phyloP scores from a whole-genome alignment of 805 yeast species.

The Barnettozyma sp. region DNA sequence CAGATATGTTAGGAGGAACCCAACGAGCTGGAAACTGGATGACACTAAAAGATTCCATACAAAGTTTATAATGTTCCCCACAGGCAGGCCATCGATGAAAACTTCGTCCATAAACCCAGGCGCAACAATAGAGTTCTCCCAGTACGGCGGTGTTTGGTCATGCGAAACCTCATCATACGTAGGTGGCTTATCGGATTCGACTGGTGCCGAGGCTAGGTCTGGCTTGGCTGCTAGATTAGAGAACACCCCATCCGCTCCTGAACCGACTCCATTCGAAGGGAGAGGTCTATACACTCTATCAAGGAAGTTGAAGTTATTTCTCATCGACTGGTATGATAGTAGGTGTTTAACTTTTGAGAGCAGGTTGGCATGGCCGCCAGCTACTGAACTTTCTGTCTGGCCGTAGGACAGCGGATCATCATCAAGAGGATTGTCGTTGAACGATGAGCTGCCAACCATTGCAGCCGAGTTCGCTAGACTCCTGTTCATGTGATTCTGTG shows the following conservation, averaged over 20 bases:
- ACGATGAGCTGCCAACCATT: not conserved
- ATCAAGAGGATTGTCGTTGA: not conserved
- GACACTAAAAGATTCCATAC: conserved; percentile 87
- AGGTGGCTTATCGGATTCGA: conserved; percentile 56
- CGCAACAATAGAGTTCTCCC: conserved; percentile 83
- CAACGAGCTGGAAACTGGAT: conserved; percentile 88
- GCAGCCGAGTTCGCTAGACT: conserved; percentile 5
- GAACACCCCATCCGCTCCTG: conserved; percentile 83
- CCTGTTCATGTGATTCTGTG: conserved; percentile 8
- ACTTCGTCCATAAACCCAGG: conserved; percentile 80
- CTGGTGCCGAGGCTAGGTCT: conserved; percentile 30
- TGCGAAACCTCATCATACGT: conserved; percentile 93
- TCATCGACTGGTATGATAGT: conserved; percentile 19
- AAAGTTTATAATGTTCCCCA: conserved; percentile 83
- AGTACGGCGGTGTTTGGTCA: conserved; percentile 92
- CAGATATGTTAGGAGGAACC: conserved; percentile 83
- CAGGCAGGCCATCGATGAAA: conserved; percentile 92
- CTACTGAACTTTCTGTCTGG: no score
- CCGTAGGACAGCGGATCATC: not conserved
- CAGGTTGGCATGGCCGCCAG: no score
- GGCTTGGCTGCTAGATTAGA: conserved; percentile 90
- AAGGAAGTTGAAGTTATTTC: conserved; percentile 33
- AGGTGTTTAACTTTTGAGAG: conserved; percentile 1
- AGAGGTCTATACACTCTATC: conserved; percentile 29
- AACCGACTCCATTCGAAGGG: conserved; percentile 8